Base-by-base conservation (phyloP, 2,329 filamentous ascomycete species). In the Zalaria obscura region DNA sequence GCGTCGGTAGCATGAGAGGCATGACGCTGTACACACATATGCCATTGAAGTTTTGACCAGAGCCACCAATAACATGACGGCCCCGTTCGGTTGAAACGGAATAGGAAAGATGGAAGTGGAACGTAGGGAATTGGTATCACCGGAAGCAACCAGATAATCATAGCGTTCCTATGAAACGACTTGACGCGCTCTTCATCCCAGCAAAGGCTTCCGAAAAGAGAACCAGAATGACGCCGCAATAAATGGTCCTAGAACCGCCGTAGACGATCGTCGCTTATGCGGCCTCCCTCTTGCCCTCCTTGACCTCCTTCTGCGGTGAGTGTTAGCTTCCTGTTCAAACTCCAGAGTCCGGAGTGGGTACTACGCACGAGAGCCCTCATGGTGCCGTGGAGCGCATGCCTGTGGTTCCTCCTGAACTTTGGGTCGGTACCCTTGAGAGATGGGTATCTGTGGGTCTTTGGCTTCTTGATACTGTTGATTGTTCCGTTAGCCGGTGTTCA, bases 351-450 rank as follows among this genome's bases (percentile, higher is more conserved):
- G 29, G 37, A 9, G 36, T 33, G n/a, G 27, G 38, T 10, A 37
- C 18, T 43, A 75, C 83, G 62, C 80, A 96, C 89, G 75, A 98
- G 73, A 66, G 91, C 91, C 76, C 85, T 93, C 77, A 85, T 87
- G 67, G 88, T 98, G 69, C 91, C 91, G 77, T 96, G 91, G 53
- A 96, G 87, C 70, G 91, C 91, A 79, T 98, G 89, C 76, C 87
- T 86, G 77, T 98, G 91, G 79, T 98, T 98, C 73, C 91, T 83
- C 70, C 91, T 83, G 79, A 98, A 98, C 81, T 98, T 98, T 67
- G 91, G 88, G 74, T 98, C 91, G 68, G 86, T 91, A 62, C 91
- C 91, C 68, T 95, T 95, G 63, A 98, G 82, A 59, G 89, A 96
- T 55, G 91, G 91, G 76, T 98, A 98, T 76, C 91, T 80, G 72